Conservation (phyloP, 2,329 filamentous ascomycete genomes). For the Phialophora tarda region DNA sequence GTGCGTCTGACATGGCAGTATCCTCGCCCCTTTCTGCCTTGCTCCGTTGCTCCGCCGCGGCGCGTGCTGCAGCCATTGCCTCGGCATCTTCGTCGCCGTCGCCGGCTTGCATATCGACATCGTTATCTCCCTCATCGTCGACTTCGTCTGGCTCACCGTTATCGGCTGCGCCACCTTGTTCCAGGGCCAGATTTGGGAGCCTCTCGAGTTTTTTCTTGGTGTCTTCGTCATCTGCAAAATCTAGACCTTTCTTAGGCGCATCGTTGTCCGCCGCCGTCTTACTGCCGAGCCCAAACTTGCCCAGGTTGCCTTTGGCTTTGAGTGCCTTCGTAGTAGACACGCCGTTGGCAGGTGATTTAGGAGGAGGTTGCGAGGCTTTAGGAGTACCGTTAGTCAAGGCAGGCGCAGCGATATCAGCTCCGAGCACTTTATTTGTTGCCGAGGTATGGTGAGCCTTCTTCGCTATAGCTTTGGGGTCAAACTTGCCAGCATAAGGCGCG, state of each 20-base stretch:
- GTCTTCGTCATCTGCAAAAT: conserved; percentile 87
- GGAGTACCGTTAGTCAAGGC: conserved; percentile 49
- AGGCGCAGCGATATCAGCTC: conserved; percentile 61
- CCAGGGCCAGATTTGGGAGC: conserved; percentile 75
- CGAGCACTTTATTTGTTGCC: conserved; percentile 55
- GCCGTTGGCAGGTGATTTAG: conserved; percentile 47
- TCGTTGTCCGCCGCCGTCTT: conserved; percentile 70
- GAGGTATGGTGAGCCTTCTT: conserved; percentile 73
- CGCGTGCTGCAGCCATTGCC: conserved; percentile 80
- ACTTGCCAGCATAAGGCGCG: conserved; percentile 74
- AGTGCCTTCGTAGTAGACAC: conserved; percentile 47
- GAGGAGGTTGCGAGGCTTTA: conserved; percentile 50
- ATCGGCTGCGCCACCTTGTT: conserved; percentile 54
- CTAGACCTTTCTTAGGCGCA: conserved; percentile 76
- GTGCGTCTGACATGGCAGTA: conserved; percentile 45
- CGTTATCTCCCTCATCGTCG: conserved; percentile 68
- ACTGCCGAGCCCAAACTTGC: conserved; percentile 78
- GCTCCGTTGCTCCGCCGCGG: conserved; percentile 78
- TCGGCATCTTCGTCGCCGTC: conserved; percentile 88
- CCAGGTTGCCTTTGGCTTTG: conserved; percentile 74
- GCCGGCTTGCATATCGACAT: conserved; percentile 75
- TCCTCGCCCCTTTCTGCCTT: conserved; percentile 46
- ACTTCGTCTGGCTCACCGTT: conserved; percentile 67
- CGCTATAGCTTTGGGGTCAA: conserved; percentile 82
- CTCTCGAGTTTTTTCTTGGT: conserved; percentile 88